phyloP scores from a whole-genome alignment of 192 early-diverging fungal genomes.

The Linnemannia hyalina region DNA sequence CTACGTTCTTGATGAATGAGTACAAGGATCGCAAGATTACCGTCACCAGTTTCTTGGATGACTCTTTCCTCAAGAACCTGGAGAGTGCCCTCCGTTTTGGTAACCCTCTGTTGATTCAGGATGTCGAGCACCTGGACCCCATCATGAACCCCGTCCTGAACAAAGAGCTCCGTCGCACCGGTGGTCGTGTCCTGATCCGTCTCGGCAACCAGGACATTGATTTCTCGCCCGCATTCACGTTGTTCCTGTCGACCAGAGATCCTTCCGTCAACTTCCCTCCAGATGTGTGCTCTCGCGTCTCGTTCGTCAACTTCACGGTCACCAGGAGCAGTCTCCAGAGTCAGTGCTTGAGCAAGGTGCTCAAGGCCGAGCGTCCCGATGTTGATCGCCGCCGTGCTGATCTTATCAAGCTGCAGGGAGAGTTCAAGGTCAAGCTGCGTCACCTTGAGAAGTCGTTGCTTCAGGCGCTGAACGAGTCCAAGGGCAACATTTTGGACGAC shows the following conservation, averaged over 20 bases:
- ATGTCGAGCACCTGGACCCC: constrained; percentile 97
- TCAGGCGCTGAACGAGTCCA: constrained; percentile 92
- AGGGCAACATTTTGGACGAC: constrained; percentile 98
- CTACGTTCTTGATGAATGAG: constrained; percentile 87
- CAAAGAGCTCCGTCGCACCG: constrained; percentile 95
- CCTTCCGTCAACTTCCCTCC: constrained; percentile 95
- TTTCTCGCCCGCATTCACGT: constrained; percentile 96
- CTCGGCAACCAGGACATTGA: constrained; percentile 99
- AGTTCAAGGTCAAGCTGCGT: constrained; percentile 93
- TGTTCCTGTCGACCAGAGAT: constrained; percentile 96
- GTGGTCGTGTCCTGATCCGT: constrained; percentile 94
- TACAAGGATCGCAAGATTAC: constrained; percentile 91
- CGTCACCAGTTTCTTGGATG: constrained; percentile 97
- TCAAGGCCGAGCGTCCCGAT: constrained; percentile 96
- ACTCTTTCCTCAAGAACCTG: constrained; percentile 96
- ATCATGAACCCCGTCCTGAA: constrained; percentile 99
- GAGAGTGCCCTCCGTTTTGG: constrained; percentile 99
- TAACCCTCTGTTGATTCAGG: constrained; percentile 96
- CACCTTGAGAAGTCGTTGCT: constrained; percentile 95
- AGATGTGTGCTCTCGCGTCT: constrained; percentile 96
- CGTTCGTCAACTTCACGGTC: constrained; percentile 99
- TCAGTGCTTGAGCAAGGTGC: constrained; percentile 96
- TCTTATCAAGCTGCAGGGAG: constrained; percentile 94
- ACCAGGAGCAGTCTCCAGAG: constrained; percentile 96
- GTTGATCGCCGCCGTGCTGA: constrained; percentile 94